Conservation (phyloP, 768 basidiomycete genomes). For the Lyophyllum decastes region DNA sequence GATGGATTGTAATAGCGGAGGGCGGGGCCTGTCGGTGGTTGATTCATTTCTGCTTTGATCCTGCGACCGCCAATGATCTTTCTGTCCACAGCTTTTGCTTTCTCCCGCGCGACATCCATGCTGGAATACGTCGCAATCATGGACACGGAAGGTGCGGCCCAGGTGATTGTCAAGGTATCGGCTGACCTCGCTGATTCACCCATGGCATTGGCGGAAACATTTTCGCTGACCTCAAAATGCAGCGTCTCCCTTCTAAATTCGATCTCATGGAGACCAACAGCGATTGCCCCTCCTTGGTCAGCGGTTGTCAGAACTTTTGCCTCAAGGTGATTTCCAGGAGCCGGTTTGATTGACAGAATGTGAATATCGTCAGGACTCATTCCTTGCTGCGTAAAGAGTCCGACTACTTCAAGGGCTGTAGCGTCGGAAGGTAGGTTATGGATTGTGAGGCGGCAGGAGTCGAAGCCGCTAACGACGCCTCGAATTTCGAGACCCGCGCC, state of each 20-base stretch:
- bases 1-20: slow-evolving; percentile 25
- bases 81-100: slow-evolving; percentile 38
- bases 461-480: slow-evolving; percentile 49
- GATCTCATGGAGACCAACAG: slow-evolving; percentile 45
- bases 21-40: slow-evolving; percentile 31
- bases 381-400: slow-evolving; percentile 46
- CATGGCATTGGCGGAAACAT: slow-evolving; percentile 43
- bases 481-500: slow-evolving; percentile 50
- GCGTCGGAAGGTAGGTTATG: slow-evolving; percentile 44
- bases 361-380: slow-evolving; percentile 34
- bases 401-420: slow-evolving; percentile 38
- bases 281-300: slow-evolving; percentile 40
- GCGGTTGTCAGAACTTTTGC: slow-evolving; percentile 45
- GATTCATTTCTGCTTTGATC: slow-evolving; percentile 49
- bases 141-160: slow-evolving; percentile 47
- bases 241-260: slow-evolving; percentile 47
- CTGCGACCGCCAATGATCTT: slow-evolving; percentile 37
- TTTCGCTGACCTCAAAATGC: slow-evolving; percentile 42
- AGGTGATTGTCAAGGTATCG: slow-evolving; percentile 49
- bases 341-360: slow-evolving; percentile 31
- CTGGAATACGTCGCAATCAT: slow-evolving; percentile 46
- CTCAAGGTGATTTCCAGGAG: slow-evolving; percentile 30
- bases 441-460: slow-evolving; percentile 49
- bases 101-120: slow-evolving; percentile 30
- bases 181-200: slow-evolving; percentile 30